A percentile compares a stretch with the other conserved stretches of the same genome.
Evolutionary conservation across 176 grass and related monocot species (phyloP).

Genomic region (Ensete glaucum): DNA sequence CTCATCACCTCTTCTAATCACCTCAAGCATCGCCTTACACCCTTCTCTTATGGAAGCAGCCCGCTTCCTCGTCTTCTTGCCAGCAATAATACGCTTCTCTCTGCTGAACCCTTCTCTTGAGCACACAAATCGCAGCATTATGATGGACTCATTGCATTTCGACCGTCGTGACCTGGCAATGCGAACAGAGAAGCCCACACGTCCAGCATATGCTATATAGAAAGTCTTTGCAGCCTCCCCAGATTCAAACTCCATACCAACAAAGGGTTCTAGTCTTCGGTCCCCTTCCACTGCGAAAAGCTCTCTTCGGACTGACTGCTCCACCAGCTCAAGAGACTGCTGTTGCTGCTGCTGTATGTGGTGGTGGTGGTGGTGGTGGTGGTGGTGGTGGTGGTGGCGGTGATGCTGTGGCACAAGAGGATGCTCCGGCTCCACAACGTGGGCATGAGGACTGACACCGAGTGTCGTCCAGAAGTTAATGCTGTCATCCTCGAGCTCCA

Average conservation of each 20-base stretch:
- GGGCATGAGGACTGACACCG: conserved; percentile 67
- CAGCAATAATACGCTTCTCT: conserved; percentile 43
- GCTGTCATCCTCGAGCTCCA: conserved; percentile 86
- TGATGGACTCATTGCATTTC: conserved; percentile 77
- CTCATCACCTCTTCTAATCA: conserved; percentile 50
- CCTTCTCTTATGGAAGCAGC: conserved; percentile 84
- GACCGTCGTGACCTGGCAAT: conserved; percentile 67
- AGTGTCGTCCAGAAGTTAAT: conserved; percentile 95
- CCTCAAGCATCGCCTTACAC: conserved; percentile 95
- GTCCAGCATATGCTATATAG: conserved; percentile 85
- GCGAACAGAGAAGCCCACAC: conserved; percentile 69
- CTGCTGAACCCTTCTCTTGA: conserved; percentile 70
- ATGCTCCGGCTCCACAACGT: conserved; percentile 34
- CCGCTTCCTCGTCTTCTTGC: conserved; percentile 82
- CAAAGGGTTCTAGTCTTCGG: conserved; percentile 46
- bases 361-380: conserved; percentile 42
- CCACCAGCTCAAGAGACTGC: conserved; percentile 13
- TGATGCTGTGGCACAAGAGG: conserved; percentile 17
- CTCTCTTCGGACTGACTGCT: conserved; percentile 41
- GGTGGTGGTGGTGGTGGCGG: conserved; percentile 45
- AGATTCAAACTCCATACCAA: conserved; percentile 95
- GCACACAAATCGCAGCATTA: conserved; percentile 94
- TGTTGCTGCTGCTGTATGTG: conserved; percentile 33
- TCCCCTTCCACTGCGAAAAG: conserved; percentile 58
- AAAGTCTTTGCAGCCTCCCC: conserved; percentile 89